Percentiles rank a stretch among this genome's conserved stretches.
phyloP scores from a whole-genome alignment of 1,284 basidiomycete species.

The Pseudozyma sp. region DNA sequence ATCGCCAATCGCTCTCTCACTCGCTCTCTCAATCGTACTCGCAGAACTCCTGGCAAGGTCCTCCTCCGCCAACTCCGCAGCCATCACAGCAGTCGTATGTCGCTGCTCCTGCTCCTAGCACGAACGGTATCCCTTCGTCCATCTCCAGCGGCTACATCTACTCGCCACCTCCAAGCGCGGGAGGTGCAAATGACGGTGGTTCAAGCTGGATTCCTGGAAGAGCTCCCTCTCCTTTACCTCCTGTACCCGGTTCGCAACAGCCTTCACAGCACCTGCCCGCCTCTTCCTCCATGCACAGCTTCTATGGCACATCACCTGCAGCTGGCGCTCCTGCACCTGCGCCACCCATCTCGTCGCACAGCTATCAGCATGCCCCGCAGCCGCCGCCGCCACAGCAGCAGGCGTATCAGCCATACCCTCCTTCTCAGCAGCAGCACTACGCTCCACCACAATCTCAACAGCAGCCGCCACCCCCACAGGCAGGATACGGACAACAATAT shows the following conservation, averaged over 20 bases:
- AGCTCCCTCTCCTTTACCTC: constrained; percentile 34
- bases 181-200: not conserved
- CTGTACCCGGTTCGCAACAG: constrained; percentile 19
- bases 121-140: constrained; percentile 11
- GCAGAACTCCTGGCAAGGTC: constrained; percentile 25
- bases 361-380: constrained; percentile 5
- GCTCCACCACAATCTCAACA: constrained; percentile 11
- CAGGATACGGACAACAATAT: not conserved
- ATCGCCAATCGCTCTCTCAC: constrained; percentile 12
- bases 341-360: not conserved
- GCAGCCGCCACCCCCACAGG: not conserved
- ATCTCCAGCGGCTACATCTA: constrained; percentile 39
- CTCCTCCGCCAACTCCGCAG: constrained; percentile 17
- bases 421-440: constrained; percentile 9
- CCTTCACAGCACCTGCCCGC: not conserved
- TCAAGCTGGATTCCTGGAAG: constrained; percentile 18
- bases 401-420: constrained; percentile 7
- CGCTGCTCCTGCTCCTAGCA: constrained; percentile 6
- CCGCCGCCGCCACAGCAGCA: constrained; percentile 8
- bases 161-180: constrained; percentile 10
- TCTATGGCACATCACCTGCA: constrained; percentile 9
- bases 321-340: constrained; percentile 7
- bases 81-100: constrained; percentile 18
- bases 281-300: constrained; percentile 11
- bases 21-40: constrained; percentile 25